Percentiles rank a stretch among this genome's conserved stretches.
phyloP scores from a whole-genome alignment of 495 filamentous ascomycete species.

The Chaetomium fimeti region DNA sequence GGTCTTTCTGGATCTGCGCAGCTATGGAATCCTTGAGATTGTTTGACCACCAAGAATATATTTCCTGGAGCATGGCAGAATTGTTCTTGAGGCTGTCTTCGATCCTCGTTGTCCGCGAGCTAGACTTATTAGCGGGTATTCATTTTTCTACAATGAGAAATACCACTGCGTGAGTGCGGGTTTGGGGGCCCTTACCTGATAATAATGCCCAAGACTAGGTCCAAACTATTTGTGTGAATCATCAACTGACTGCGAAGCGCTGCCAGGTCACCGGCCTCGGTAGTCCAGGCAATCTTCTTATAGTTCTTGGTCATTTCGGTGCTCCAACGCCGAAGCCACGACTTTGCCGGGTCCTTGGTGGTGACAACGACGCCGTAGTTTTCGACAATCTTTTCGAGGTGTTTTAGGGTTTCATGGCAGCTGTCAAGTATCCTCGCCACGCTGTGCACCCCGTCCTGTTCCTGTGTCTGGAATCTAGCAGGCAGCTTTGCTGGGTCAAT shows the following conservation, averaged over 20 bases:
- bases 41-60: constrained; percentile 17
- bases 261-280: constrained; percentile 23
- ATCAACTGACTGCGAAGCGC: constrained; percentile 23
- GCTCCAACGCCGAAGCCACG: constrained; percentile 22
- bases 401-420: constrained; percentile 23
- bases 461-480: constrained; percentile 1
- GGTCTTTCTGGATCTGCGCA: not conserved
- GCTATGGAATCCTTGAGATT: constrained; percentile 5
- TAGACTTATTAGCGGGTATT: not conserved
- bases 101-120: constrained; percentile 16
- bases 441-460: not conserved
- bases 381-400: constrained; percentile 24
- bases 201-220: constrained; percentile 21
- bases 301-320: constrained; percentile 20
- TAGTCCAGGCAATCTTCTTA: constrained; percentile 27
- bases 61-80: constrained; percentile 7
- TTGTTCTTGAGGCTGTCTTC: constrained; percentile 10
- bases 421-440: constrained; percentile 15
- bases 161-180: not conserved
- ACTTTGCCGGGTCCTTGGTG: not conserved
- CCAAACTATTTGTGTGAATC: constrained; percentile 25
- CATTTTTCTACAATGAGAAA: not conserved
- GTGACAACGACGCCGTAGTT: constrained; percentile 14
- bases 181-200: constrained; percentile 15
- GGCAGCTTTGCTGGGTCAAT: not conserved